A percentile compares a stretch with the other conserved stretches of the same genome.
These are phyloP conservation scores for Acanthamoeba healyi DNA, from an alignment of 208 protist species.

Conservation along the genomic window DNA sequence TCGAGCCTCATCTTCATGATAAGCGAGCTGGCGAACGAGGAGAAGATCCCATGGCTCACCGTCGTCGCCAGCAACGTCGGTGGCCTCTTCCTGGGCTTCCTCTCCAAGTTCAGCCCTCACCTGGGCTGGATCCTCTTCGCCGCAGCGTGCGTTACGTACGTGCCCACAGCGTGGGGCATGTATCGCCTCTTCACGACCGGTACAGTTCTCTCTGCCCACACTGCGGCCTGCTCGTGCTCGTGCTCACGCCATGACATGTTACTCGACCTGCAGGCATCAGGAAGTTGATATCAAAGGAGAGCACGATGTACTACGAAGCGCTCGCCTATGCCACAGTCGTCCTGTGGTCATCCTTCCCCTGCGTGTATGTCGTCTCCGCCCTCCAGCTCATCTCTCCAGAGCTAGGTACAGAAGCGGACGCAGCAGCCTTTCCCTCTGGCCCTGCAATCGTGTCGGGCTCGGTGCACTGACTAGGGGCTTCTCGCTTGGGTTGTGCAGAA, in stretches of 20 bases:
- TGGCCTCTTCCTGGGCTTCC: background rate
- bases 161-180: constrained; percentile 20
- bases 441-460: background rate
- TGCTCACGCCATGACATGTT: no score
- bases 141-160: background rate
- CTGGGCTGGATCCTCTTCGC: background rate
- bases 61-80: background rate
- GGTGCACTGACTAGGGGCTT: no score
- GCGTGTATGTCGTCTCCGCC: background rate
- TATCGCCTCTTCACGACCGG: background rate
- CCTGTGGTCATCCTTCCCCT: background rate
- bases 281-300: constrained; percentile 28
- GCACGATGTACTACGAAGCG: background rate
- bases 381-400: background rate
- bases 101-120: background rate
- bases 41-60: background rate
- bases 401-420: background rate
- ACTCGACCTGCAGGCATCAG: background rate
- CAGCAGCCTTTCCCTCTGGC: no score
- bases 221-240: no score
- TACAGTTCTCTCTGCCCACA: background rate
- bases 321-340: background rate
- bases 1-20: constrained; percentile 29
- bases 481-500: background rate
- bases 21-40: background rate